Conservation (phyloP, 1,284 basidiomycete species). For the Tilletia setariae region DNA sequence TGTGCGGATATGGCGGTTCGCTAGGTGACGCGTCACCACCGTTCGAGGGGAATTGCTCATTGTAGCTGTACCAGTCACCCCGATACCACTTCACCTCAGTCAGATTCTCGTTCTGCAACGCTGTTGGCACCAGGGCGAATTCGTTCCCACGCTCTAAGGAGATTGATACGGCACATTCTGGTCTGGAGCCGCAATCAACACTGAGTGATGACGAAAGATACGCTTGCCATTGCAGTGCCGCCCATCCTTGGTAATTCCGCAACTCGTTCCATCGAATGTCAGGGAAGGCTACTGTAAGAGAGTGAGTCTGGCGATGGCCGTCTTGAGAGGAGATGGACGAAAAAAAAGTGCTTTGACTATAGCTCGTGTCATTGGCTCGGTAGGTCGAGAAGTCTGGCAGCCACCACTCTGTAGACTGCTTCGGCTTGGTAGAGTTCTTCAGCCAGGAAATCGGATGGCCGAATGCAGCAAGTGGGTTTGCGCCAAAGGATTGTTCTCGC, state of each 20-base stretch:
- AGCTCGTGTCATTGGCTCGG: neutral
- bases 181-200: neutral
- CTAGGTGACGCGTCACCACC: neutral
- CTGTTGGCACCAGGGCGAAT: slow-evolving; percentile 27
- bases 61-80: slow-evolving; percentile 39
- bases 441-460: neutral
- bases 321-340: neutral
- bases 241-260: slow-evolving; percentile 33
- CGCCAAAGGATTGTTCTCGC: neutral
- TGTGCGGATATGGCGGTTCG: slow-evolving; percentile 25
- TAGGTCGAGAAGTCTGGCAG: neutral
- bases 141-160: slow-evolving; percentile 29
- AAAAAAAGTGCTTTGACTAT: neutral
- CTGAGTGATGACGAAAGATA: slow-evolving; percentile 25
- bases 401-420: neutral
- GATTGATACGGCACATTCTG: slow-evolving; percentile 20
- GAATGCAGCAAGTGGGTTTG: neutral
- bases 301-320: slow-evolving; percentile 12
- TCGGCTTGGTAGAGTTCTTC: neutral
- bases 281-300: slow-evolving; percentile 24
- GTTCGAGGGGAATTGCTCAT: slow-evolving; percentile 22
- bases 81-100: slow-evolving; percentile 28
- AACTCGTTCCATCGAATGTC: slow-evolving; percentile 28
- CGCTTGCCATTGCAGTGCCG: slow-evolving; percentile 33
- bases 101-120: neutral